phyloP scores from a whole-genome alignment of 306 rosid species.

The Carpinus fangiana region DNA sequence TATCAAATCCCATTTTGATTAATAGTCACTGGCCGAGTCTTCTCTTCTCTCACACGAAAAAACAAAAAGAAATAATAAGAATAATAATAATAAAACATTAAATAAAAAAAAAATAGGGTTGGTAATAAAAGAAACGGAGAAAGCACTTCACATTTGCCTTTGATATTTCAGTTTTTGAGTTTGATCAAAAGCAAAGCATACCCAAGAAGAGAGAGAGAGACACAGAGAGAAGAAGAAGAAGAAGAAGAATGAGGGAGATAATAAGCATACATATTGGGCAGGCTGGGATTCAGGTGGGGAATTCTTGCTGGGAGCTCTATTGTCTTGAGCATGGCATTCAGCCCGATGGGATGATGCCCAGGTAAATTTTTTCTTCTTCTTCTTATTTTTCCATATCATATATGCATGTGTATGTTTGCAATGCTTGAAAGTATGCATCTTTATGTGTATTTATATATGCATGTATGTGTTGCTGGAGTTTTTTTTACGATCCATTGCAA shows the following conservation, averaged over 20 bases:
- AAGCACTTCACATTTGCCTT: neutral
- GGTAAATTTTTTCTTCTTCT: constrained; percentile 26
- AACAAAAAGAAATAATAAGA: neutral
- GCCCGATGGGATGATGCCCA: constrained; percentile 92
- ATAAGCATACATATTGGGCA: constrained; percentile 98
- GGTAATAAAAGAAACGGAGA: neutral
- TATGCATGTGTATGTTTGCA: neutral
- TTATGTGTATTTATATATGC: neutral
- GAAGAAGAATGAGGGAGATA: constrained; percentile 72
- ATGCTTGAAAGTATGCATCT: no score
- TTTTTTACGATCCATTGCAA: neutral
- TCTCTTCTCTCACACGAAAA: neutral
- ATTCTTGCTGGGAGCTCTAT: constrained; percentile 99
- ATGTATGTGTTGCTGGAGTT: neutral
- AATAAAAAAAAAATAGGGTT: neutral
- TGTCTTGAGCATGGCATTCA: constrained; percentile 98
- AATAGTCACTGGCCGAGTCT: neutral
- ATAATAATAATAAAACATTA: neutral
- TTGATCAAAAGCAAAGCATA: neutral
- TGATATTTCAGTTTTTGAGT: neutral
- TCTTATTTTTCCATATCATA: neutral
- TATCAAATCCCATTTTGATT: constrained; percentile 23
- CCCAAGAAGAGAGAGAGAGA: neutral
- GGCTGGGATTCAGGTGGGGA: constrained; percentile 96
- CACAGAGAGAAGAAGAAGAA: neutral